These are phyloP conservation scores for Dryadomyces quercus-mongolicae DNA, from an alignment of 2,329 filamentous ascomycete species.

Conservation along the genomic window DNA sequence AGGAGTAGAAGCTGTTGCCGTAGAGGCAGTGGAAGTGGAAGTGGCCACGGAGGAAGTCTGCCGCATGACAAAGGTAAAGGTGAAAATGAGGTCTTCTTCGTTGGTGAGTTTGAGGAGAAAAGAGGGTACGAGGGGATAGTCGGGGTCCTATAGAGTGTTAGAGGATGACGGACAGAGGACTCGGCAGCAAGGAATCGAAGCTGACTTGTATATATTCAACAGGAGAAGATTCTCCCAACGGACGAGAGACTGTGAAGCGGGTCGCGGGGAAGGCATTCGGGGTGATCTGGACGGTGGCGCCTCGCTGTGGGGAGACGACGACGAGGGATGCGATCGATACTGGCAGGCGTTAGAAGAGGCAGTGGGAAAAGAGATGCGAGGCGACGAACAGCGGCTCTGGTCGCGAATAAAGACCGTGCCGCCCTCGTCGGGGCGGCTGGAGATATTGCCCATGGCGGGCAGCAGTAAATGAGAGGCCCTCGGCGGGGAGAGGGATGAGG, in stretches of 20 bases:
- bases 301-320: constrained; percentile 68
- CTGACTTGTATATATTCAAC: constrained; percentile 86
- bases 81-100: constrained; percentile 87
- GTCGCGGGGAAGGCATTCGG: constrained; percentile 84
- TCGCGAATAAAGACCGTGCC: constrained; percentile 74
- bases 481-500: background rate
- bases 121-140: constrained; percentile 44
- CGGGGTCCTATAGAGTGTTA: constrained; percentile 56
- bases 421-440: constrained; percentile 78
- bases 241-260: constrained; percentile 60
- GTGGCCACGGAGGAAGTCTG: constrained; percentile 23
- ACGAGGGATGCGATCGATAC: constrained; percentile 78
- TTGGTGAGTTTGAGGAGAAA: constrained; percentile 82
- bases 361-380: background rate
- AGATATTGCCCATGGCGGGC: constrained; percentile 75
- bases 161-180: too few relatives aligned
- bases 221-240: constrained; percentile 59
- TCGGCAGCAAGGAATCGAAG: background rate
- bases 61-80: constrained; percentile 77
- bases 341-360: constrained; percentile 25
- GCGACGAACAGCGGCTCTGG: constrained; percentile 64
- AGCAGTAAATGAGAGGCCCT: background rate
- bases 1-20: too few relatives aligned
- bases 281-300: constrained; percentile 61
- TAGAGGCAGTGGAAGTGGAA: constrained; percentile 9